phyloP scores from a whole-genome alignment of 306 rosid genomes.

The Sindora glabra region DNA sequence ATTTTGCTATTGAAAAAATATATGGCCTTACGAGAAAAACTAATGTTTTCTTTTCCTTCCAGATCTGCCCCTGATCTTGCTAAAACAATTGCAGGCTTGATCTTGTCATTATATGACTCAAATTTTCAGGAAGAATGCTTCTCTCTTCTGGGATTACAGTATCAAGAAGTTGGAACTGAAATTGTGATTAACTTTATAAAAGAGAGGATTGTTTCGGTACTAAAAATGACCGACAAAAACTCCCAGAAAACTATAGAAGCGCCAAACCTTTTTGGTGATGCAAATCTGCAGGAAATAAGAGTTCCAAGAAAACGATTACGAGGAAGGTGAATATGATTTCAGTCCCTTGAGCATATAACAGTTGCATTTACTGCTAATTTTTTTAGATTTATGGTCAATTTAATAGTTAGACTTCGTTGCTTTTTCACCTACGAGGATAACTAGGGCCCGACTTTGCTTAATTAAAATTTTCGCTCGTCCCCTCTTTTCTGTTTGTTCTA shows the following conservation, averaged over 20 bases:
- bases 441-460: too few species aligned
- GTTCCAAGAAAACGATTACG: slow-evolving; percentile 32
- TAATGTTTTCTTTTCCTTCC: slow-evolving; percentile 14
- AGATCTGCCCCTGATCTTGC: slow-evolving; percentile 94
- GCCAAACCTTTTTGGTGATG: slow-evolving; percentile 55
- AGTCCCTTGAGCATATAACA: slow-evolving; percentile 35
- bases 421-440: too few species aligned
- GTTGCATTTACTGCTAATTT: too few species aligned
- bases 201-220: slow-evolving; percentile 56
- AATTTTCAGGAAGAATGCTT: slow-evolving; percentile 69
- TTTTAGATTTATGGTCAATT: too few species aligned
- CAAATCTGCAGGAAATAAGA: slow-evolving; percentile 24
- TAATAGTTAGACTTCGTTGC: too few species aligned
- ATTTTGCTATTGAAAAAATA: too few species aligned
- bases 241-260: slow-evolving; percentile 47
- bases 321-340: slow-evolving; percentile 21
- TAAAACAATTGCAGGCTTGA: slow-evolving; percentile 70
- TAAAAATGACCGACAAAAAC: slow-evolving; percentile 58
- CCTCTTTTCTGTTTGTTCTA: too few species aligned
- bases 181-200: slow-evolving; percentile 43
- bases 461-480: too few species aligned
- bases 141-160: slow-evolving; percentile 70
- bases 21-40: too few species aligned
- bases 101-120: slow-evolving; percentile 57
- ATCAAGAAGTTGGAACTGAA: slow-evolving; percentile 45